Base-by-base conservation (phyloP, 371 early-diverging fungal genomes). In the Zychaea mexicana region DNA sequence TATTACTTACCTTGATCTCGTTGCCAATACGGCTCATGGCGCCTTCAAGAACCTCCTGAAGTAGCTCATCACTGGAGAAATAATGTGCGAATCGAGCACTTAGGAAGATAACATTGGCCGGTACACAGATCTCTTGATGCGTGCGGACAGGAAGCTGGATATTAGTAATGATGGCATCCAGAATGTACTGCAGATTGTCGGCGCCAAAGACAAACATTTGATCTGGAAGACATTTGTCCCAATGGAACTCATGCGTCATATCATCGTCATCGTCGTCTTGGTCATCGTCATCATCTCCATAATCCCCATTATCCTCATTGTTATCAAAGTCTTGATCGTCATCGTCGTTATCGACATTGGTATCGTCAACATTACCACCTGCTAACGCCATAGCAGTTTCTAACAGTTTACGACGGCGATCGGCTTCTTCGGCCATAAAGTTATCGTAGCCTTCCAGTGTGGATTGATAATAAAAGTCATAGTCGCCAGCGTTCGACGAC, bases 161-260 rank as follows among this genome's bases (percentile, higher is more conserved):
- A 19, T 85, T 70, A 28, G 79, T 83, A 52, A 94, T 84, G 7
- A 91, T 77, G 0, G 88, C 86, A 52, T 90, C 77, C 28, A 96
- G 74, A 24, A 96, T 87, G 52, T 82, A 85, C 3, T 85, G 80
- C 42, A 95, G 75, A 24, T 90, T 82, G 47, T 83, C 78, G 36
- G 81, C 81, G 24, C 88, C 85, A 73, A 96, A 93, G 19, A 95
- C 97, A 81, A 94, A 90, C 95, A 95, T 95, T 70, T 94, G 95
- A 74, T 93, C 91, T 12, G 88, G 88, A 47, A 81, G 77, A 74
- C 94, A 91, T 52, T 73, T 84, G 60, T 89, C 89, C 92, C 90
- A 95, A 33, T 88, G 78, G 76, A 94, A 94, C 54, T 84, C 82
- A n/a, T 72, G 68, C 27, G 33, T 53, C n/a, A 64, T 64, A 12